These are phyloP conservation scores for Blastobotrys persicus DNA, from an alignment of 1,139 yeast genomes.

Conservation along the genomic window DNA sequence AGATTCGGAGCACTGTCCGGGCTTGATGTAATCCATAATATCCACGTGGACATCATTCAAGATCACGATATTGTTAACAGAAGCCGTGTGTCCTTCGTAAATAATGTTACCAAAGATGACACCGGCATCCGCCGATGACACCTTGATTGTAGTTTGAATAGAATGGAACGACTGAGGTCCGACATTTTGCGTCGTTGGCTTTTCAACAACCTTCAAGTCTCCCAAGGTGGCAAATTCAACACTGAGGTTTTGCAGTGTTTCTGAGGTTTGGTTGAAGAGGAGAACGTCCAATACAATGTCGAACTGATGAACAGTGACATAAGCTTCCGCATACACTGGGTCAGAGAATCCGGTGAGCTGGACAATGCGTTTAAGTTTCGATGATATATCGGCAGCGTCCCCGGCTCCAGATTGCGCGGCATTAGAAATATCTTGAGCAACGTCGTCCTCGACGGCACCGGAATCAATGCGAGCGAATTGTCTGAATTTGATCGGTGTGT, in stretches of 20 bases:
- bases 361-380: slow-evolving; percentile 82
- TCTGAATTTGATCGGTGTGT: slow-evolving; percentile 78
- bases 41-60: slow-evolving; percentile 94
- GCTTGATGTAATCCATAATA: slow-evolving; percentile 95
- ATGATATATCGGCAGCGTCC: slow-evolving; percentile 54
- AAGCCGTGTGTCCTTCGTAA: slow-evolving; percentile 94
- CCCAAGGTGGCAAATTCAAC: slow-evolving; percentile 97
- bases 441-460: slow-evolving; percentile 33
- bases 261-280: slow-evolving; percentile 89
- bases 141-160: slow-evolving; percentile 85
- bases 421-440: slow-evolving; percentile 33
- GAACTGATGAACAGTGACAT: slow-evolving; percentile 89
- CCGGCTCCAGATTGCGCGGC: slow-evolving; percentile 51
- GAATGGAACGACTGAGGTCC: slow-evolving; percentile 97
- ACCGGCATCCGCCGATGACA: slow-evolving; percentile 95
- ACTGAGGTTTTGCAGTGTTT: slow-evolving; percentile 84
- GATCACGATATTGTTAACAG: slow-evolving; percentile 85
- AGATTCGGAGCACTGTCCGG: slow-evolving; percentile 84
- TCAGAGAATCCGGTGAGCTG: slow-evolving; percentile 97
- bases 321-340: slow-evolving; percentile 97
- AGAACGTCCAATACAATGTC: slow-evolving; percentile 93
- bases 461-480: slow-evolving; percentile 63
- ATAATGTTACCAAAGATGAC: slow-evolving; percentile 96
- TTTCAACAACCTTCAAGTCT: slow-evolving; percentile 90
- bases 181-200: slow-evolving; percentile 87